A percentile compares a stretch with the other conserved stretches of the same genome.
phyloP scores from a whole-genome alignment of 2,329 filamentous ascomycete genomes.

The Claviceps citrina region DNA sequence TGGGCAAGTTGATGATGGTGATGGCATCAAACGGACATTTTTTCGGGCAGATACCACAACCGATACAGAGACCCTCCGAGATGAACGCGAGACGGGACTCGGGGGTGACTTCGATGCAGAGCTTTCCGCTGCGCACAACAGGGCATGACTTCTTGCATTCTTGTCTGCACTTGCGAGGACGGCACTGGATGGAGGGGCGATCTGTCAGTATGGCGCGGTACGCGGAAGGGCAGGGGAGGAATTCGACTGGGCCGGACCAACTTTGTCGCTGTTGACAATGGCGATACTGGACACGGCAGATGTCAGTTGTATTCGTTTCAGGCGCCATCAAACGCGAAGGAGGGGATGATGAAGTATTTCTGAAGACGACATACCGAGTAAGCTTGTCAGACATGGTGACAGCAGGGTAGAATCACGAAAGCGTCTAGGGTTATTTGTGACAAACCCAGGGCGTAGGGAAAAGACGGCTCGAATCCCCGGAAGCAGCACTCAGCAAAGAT shows the following conservation, averaged over 20 bases:
- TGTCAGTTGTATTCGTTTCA: too few species aligned
- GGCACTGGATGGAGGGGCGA: constrained; percentile 20
- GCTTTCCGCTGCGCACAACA: constrained; percentile 91
- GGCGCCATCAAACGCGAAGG: too few species aligned
- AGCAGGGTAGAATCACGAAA: constrained; percentile 7
- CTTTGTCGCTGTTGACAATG: constrained; percentile 98
- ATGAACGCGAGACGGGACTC: constrained; percentile 95
- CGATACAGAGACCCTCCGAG: constrained; percentile 88
- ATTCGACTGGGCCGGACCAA: constrained; percentile 24
- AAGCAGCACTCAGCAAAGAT: not conserved
- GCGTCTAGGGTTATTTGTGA: constrained; percentile 5
- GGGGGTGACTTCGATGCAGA: constrained; percentile 84
- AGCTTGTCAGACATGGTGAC: constrained; percentile 77
- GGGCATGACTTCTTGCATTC: constrained; percentile 99
- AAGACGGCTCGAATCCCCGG: not conserved
- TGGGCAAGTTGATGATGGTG: constrained; percentile 99
- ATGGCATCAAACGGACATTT: constrained; percentile 98
- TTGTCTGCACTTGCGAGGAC: constrained; percentile 69
- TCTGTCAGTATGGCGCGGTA: constrained; percentile 16
- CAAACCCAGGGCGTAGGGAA: too few species aligned
- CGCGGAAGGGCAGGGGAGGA: constrained; percentile 8
- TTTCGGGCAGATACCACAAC: constrained; percentile 98
- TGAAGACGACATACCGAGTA: constrained; percentile 58
- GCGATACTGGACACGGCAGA: constrained; percentile 54
- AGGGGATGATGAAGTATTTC: too few species aligned